These are phyloP conservation scores for Sugiyamaella qingdaonensis DNA, from an alignment of 805 yeast species.

Conservation along the genomic window DNA sequence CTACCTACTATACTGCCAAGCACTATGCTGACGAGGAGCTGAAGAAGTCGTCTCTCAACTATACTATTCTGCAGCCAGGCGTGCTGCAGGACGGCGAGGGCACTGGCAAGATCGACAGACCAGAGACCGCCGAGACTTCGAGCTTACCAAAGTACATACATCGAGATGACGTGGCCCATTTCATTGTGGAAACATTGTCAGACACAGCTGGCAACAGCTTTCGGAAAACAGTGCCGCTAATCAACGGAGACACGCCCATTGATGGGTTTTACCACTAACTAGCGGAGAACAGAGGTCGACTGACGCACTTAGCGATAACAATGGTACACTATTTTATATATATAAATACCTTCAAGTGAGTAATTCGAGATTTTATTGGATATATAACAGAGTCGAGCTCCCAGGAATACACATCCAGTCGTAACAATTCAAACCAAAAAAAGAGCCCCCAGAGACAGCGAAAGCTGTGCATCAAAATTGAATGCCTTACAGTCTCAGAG, in stretches of 20 bases:
- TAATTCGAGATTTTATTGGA: no score
- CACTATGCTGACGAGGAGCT: constrained; percentile 53
- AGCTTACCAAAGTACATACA: constrained; percentile 25
- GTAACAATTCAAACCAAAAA: no score
- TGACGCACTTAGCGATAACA: background rate
- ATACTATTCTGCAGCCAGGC: constrained; percentile 57
- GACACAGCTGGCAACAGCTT: constrained; percentile 33
- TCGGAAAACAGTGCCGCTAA: constrained; percentile 42
- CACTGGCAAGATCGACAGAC: constrained; percentile 43
- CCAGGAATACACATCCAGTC: no score
- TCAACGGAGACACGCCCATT: constrained; percentile 39
- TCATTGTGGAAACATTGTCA: constrained; percentile 36
- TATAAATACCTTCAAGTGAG: background rate
- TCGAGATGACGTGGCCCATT: constrained; percentile 56
- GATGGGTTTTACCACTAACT: constrained; percentile 14
- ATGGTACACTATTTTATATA: no score
- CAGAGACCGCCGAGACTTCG: constrained; percentile 23
- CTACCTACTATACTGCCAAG: constrained; percentile 56
- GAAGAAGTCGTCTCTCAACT: constrained; percentile 42
- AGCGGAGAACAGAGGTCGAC: background rate
- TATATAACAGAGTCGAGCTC: no score
- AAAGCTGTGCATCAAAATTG: no score
- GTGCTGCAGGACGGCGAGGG: constrained; percentile 38
- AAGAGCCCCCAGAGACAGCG: no score
- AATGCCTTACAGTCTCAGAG: no score